Conservation (phyloP, 2,329 filamentous ascomycete genomes). For the Akanthomyces dipterigenus region DNA sequence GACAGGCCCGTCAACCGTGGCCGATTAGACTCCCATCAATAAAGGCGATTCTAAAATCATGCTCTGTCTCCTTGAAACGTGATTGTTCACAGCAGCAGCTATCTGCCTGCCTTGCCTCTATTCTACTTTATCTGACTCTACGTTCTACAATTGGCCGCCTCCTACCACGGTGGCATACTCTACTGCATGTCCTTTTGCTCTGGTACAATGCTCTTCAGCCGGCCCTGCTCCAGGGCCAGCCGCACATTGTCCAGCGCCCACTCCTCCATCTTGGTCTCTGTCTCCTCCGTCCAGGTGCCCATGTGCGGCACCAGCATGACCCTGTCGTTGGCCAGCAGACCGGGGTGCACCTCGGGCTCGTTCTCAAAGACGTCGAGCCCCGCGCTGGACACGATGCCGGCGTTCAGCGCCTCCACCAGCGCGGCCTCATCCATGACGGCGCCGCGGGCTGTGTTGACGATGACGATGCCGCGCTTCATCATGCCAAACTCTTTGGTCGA, state of each 20-base stretch:
- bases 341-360: conserved; percentile 70
- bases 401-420: conserved; percentile 64
- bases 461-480: conserved; percentile 72
- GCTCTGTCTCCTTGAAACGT: neutral
- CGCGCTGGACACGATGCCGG: conserved; percentile 61
- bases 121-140: neutral
- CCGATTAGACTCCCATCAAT: conserved; percentile 24
- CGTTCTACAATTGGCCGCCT: neutral
- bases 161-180: neutral
- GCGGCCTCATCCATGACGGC: conserved; percentile 78
- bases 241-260: conserved; percentile 67
- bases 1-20: conserved; percentile 39
- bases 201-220: conserved; percentile 61
- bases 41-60: conserved; percentile 12
- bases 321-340: conserved; percentile 60
- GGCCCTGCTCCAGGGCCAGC: conserved; percentile 53
- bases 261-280: conserved; percentile 62
- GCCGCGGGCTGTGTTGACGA: conserved; percentile 78
- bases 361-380: conserved; percentile 81
- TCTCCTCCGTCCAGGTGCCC: conserved; percentile 73
- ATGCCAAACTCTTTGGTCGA: conserved; percentile 60
- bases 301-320: conserved; percentile 77
- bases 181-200: conserved; percentile 48
- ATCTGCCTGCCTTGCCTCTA: neutral
- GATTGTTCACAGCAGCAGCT: neutral